These are phyloP conservation scores for Parascedosporium putredinis DNA, from an alignment of 2,329 filamentous ascomycete species.

Conservation along the genomic window DNA sequence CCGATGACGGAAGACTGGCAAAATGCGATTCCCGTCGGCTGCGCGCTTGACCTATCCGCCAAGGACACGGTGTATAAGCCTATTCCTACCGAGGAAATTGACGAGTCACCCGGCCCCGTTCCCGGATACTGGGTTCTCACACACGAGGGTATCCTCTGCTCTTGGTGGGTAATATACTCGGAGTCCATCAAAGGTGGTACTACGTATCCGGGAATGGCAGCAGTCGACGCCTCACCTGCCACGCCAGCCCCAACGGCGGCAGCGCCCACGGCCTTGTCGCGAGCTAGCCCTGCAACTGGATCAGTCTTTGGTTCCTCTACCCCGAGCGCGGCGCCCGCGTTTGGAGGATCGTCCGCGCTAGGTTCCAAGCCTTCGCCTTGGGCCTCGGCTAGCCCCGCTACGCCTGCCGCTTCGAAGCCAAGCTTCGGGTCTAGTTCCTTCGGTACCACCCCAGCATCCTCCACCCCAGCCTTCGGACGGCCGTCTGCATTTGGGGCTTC, in stretches of 20 bases:
- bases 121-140: slow-evolving; percentile 80
- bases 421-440: slow-evolving; percentile 37
- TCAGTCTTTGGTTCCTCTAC: slow-evolving; percentile 33
- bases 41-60: slow-evolving; percentile 73
- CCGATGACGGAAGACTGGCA: slow-evolving; percentile 57
- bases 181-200: slow-evolving; percentile 69
- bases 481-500: slow-evolving; percentile 42
- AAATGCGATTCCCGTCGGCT: slow-evolving; percentile 71
- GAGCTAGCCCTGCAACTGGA: slow-evolving; percentile 12
- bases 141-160: slow-evolving; percentile 72
- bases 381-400: slow-evolving; percentile 25
- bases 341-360: slow-evolving; percentile 36
- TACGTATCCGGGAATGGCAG: slow-evolving; percentile 60
- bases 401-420: slow-evolving; percentile 19
- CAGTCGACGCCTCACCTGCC: slow-evolving; percentile 19
- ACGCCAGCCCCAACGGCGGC: slow-evolving; percentile 23
- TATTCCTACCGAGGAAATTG: slow-evolving; percentile 63
- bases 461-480: slow-evolving; percentile 23
- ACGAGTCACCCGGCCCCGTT: slow-evolving; percentile 68
- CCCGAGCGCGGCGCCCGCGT: slow-evolving; percentile 28
- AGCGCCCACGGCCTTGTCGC: slow-evolving; percentile 20
- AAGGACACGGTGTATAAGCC: slow-evolving; percentile 70
- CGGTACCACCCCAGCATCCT: slow-evolving; percentile 24
- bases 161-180: slow-evolving; percentile 89
- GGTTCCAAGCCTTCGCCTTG: slow-evolving; percentile 43